Evolutionary conservation across 306 rosid genomes (phyloP).

Genomic region (Notholithocarpus densiflorus): DNA sequence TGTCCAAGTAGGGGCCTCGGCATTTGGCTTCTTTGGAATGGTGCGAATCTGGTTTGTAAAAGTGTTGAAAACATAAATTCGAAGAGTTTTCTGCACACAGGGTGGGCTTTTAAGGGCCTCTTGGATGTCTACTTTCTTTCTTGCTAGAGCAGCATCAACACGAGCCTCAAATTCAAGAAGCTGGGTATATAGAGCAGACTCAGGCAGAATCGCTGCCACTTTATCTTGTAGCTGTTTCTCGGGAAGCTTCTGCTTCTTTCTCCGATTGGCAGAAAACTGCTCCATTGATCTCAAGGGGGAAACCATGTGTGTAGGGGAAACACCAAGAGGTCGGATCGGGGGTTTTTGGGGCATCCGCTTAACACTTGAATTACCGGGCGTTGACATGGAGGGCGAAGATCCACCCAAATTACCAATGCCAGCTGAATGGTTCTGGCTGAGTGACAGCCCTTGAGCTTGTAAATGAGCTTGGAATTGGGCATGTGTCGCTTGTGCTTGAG

Average conservation of each 20-base stretch:
- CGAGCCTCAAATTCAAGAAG: slow-evolving; percentile 97
- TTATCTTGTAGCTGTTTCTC: slow-evolving; percentile 89
- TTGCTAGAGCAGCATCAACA: slow-evolving; percentile 79
- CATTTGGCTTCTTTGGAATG: slow-evolving; percentile 80
- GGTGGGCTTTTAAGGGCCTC: slow-evolving; percentile 91
- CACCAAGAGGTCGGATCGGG: slow-evolving; percentile 74
- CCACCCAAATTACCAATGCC: slow-evolving; percentile 64
- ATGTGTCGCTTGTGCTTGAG: slow-evolving; percentile 68
- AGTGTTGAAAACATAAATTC: slow-evolving; percentile 89
- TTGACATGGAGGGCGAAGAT: slow-evolving; percentile 45
- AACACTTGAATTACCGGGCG: slow-evolving; percentile 45
- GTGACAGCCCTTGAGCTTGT: slow-evolving; percentile 82
- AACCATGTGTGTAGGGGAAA: slow-evolving; percentile 50
- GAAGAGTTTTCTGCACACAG: slow-evolving; percentile 86
- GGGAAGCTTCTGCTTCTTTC: slow-evolving; percentile 94
- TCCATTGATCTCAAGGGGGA: slow-evolving; percentile 84
- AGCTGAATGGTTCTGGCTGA: slow-evolving; percentile 56
- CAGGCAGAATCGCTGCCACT: slow-evolving; percentile 84
- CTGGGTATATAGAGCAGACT: slow-evolving; percentile 91
- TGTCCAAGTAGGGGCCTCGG: slow-evolving; percentile 91
- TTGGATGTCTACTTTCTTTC: slow-evolving; percentile 96
- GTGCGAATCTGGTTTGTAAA: slow-evolving; percentile 82
- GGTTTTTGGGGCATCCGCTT: slow-evolving; percentile 81
- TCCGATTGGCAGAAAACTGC: slow-evolving; percentile 64
- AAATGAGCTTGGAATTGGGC: slow-evolving; percentile 93